These are phyloP conservation scores for Colletotrichum neosansevieriae DNA, from an alignment of 2,329 filamentous ascomycete genomes.

Conservation along the genomic window DNA sequence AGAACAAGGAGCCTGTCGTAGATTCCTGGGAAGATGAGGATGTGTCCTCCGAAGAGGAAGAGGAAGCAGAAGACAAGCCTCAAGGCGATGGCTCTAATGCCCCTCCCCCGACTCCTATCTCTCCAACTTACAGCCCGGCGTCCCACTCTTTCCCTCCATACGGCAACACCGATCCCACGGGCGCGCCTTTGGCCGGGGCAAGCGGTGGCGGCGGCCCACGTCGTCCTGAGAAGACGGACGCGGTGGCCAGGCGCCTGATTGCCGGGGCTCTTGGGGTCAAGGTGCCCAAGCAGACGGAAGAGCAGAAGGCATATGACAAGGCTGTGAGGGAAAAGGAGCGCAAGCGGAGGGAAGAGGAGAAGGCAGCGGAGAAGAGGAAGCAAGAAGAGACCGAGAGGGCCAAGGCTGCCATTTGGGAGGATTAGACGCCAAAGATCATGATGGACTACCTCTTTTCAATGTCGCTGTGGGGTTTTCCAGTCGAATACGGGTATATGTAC, in stretches of 20 bases:
- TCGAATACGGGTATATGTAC: background rate
- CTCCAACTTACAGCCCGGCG: conserved; percentile 57
- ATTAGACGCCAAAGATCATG: conserved; percentile 54
- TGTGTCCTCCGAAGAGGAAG: conserved; percentile 42
- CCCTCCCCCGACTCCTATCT: conserved; percentile 77
- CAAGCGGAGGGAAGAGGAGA: conserved; percentile 79
- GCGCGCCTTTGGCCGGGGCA: conserved; percentile 3
- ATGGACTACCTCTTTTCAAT: background rate
- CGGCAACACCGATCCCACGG: conserved; percentile 39
- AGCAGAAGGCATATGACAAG: conserved; percentile 88
- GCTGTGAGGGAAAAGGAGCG: conserved; percentile 87
- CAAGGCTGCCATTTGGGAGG: conserved; percentile 91
- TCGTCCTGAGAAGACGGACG: conserved; percentile 92
- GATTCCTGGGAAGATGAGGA: conserved; percentile 70
- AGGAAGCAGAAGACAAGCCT: conserved; percentile 46
- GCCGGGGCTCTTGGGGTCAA: conserved; percentile 87
- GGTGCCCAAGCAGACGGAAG: conserved; percentile 84
- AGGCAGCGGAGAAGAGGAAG: conserved; percentile 70
- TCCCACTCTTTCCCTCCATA: conserved; percentile 43
- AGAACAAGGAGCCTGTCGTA: conserved; percentile 48
- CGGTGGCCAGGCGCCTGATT: conserved; percentile 90
- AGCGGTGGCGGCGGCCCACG: conserved; percentile 43
- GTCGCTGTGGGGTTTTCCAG: background rate
- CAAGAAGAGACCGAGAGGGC: conserved; percentile 77
- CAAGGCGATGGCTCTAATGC: conserved; percentile 54